Conservation (phyloP, 108 stramenopile genomes). For the Cyclotella cryptica region DNA sequence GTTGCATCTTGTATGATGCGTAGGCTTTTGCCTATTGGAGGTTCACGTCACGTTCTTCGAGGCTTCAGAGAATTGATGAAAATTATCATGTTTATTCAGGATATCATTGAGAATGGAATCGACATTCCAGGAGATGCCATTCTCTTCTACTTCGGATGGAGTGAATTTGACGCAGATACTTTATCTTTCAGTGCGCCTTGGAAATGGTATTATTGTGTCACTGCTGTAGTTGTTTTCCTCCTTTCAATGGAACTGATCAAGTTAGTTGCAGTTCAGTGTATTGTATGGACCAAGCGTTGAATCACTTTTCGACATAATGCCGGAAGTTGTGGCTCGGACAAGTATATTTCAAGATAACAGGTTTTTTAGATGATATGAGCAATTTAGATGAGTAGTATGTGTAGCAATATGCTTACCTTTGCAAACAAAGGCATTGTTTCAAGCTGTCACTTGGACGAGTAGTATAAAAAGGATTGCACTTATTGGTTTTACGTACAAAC, state of each 20-base stretch:
- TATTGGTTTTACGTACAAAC: too few species aligned
- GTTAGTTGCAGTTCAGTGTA: constrained; percentile 36
- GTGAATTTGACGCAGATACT: constrained; percentile 22
- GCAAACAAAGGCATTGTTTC: too few species aligned
- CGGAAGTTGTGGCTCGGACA: too few species aligned
- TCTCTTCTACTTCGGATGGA: constrained; percentile 50
- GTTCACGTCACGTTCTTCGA: neutral
- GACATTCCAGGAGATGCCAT: constrained; percentile 47
- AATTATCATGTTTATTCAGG: constrained; percentile 21
- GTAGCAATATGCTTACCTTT: too few species aligned
- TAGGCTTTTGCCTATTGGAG: constrained; percentile 17
- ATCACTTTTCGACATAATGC: too few species aligned
- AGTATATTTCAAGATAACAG: too few species aligned
- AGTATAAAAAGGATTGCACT: too few species aligned
- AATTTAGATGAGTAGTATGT: too few species aligned
- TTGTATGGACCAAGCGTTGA: constrained; percentile 53
- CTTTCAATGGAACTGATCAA: constrained; percentile 46
- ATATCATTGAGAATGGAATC: constrained; percentile 44
- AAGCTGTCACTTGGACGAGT: too few species aligned
- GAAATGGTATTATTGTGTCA: constrained; percentile 49
- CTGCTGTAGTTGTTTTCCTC: constrained; percentile 37
- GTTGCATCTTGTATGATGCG: constrained; percentile 31
- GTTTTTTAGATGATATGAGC: too few species aligned
- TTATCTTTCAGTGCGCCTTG: constrained; percentile 27
- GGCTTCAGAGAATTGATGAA: constrained; percentile 25